These are phyloP conservation scores for Heliamphora exappendiculata DNA, from an alignment of 148 eudicot species.

Conservation along the genomic window DNA sequence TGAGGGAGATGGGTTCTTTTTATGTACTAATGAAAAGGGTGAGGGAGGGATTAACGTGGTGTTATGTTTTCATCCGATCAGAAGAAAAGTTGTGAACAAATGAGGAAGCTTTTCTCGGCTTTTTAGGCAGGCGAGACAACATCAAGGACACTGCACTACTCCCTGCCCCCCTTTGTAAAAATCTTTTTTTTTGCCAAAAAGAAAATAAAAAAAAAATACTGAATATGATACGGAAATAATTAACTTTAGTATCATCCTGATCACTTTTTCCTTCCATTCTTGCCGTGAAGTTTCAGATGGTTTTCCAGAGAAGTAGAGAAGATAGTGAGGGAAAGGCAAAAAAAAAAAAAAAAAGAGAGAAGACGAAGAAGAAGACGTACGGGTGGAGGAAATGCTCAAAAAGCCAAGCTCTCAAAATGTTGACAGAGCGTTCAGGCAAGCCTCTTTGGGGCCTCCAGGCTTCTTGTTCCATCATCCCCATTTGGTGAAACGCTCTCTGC, in stretches of 20 bases:
- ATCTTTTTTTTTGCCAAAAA: background rate
- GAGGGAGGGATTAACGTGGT: background rate
- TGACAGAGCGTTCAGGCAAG: conserved; percentile 82
- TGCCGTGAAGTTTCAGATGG: background rate
- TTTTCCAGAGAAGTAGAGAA: background rate
- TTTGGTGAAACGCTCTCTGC: conserved; percentile 83
- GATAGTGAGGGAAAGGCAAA: conserved; percentile 11
- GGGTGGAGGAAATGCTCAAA: conserved; percentile 95
- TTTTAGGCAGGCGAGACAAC: conserved; percentile 15
- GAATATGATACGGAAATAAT: background rate
- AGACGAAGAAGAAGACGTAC: conserved; percentile 70
- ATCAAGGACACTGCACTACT: conserved; percentile 20
- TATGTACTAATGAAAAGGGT: background rate
- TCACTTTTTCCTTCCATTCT: background rate
- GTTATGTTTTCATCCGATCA: background rate
- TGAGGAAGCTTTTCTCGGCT: conserved; percentile 13
- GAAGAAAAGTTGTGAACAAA: background rate
- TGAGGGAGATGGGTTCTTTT: background rate
- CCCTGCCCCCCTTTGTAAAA: background rate
- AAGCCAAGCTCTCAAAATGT: conserved; percentile 84
- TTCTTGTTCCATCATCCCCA: conserved; percentile 95
- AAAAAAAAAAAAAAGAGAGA: no score
- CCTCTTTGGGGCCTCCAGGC: conserved; percentile 98
- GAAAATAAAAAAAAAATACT: background rate
- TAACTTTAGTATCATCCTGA: background rate